Base-by-base conservation (phyloP, 2,329 filamentous ascomycete genomes). In the Grosmannia huntii region DNA sequence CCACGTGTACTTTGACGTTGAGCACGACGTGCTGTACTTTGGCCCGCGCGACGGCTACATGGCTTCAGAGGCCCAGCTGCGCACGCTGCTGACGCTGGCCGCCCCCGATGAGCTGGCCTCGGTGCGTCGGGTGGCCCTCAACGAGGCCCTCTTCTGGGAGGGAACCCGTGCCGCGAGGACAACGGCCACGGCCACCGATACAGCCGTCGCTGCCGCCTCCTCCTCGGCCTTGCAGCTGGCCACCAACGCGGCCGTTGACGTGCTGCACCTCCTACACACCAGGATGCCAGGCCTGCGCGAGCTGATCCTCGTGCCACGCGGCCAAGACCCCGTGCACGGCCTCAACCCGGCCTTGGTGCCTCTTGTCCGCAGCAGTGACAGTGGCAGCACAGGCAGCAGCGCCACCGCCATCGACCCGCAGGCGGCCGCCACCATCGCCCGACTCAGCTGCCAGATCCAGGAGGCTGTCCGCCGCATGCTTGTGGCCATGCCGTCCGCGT, bases 21-120 rank as follows among this genome's bases (percentile, higher is more conserved):
- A 62, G 16, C 64, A 63, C 55, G 76, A 79, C 60, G 69, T 75
- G n/a, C 67, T 79, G 56, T 78, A 75, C 64, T 77, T 79, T 62
- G 75, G 75, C 41, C 69, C 72, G 12, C 69, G 72, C 36, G 65
- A 72, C 28, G 75, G 75, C 56, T 73, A 71, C 66, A 75, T 75
- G 70, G 73, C 72, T 23, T 70, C 75, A 55, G 70, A 73, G 58
- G 69, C 75, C 6, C 71, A 77, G 61, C 73, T 79, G 58, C 69
- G 70, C 55, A 75, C 73, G 16, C 71, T 71, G 63, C 69, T 78
- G 66, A 65, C 70, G 56, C 68, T 77, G 64, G 73, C 71, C 62
- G 68, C 69, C 50, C 71, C 68, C 6, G 64, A 63, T 11, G 73
- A 79, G 60, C 68, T 78, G 52, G 69, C 68, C 10, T 58, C 63